phyloP scores from a whole-genome alignment of 2,329 filamentous ascomycete species.

The Sphaerostilbella broomeana region DNA sequence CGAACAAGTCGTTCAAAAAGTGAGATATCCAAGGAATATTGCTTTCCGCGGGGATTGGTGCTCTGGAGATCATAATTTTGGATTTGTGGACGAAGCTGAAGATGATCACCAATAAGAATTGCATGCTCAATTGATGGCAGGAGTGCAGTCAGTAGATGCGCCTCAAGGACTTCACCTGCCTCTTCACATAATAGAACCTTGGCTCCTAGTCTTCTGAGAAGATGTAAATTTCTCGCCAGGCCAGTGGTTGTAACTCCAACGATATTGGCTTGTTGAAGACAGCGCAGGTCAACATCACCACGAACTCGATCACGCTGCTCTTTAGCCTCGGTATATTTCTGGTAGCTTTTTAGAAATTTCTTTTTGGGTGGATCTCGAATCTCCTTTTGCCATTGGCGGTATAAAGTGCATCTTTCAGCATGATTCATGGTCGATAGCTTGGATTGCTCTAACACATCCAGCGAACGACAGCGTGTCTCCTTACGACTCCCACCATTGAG shows the following conservation, averaged over 20 bases:
- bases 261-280: constrained; percentile 36
- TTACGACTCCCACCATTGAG: constrained; percentile 1
- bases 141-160: constrained; percentile 53
- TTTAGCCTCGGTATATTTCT: no score
- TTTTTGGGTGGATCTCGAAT: constrained; percentile 7
- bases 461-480: not conserved
- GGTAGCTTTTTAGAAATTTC: no score
- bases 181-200: constrained; percentile 62
- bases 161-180: constrained; percentile 61
- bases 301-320: not conserved
- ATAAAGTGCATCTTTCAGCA: constrained; percentile 6
- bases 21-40: constrained; percentile 51
- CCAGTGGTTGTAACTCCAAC: constrained; percentile 56
- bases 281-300: constrained; percentile 18
- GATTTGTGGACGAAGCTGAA: constrained; percentile 53
- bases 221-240: constrained; percentile 43
- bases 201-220: constrained; percentile 40
- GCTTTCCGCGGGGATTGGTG: constrained; percentile 38
- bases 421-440: constrained; percentile 6
- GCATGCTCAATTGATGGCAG: constrained; percentile 53
- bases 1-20: constrained; percentile 54
- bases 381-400: constrained; percentile 11
- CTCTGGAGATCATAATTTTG: constrained; percentile 47
- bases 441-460: not conserved
- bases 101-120: constrained; percentile 58